Evolutionary conservation across 2,329 filamentous ascomycete genomes (phyloP).

Genomic region (Scopulariopsis brevicaulis): DNA sequence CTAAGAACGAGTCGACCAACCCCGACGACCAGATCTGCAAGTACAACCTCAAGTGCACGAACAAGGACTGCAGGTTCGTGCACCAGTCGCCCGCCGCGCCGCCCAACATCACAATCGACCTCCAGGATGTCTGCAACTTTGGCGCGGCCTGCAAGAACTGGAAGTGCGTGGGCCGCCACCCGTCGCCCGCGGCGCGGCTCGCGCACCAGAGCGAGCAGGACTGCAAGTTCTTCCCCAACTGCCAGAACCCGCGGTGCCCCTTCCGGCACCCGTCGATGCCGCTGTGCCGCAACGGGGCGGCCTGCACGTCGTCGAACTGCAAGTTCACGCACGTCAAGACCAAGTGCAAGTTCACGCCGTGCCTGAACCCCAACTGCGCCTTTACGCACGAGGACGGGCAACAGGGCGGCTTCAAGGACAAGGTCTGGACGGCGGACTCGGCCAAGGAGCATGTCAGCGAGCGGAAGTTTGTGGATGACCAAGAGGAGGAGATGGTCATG

Average conservation of each 20-base stretch:
- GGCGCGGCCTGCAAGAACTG: conserved; percentile 90
- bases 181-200: conserved; percentile 72
- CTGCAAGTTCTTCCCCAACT: conserved; percentile 87
- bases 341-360: conserved; percentile 84
- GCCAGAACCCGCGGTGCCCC: conserved; percentile 74
- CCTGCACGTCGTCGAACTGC: conserved; percentile 72
- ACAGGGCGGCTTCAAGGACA: conserved; percentile 72
- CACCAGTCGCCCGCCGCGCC: conserved; percentile 90
- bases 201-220: conserved; percentile 75
- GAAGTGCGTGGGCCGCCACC: conserved; percentile 87
- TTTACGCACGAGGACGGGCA: conserved; percentile 92
- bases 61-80: conserved; percentile 82
- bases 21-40: conserved; percentile 68
- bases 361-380: conserved; percentile 74
- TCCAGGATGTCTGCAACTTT: conserved; percentile 70
- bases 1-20: conserved; percentile 40
- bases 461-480: conserved; percentile 72
- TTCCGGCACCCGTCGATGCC: conserved; percentile 86
- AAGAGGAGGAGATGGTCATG: conserved; percentile 61
- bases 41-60: conserved; percentile 81
- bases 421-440: conserved; percentile 70
- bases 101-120: conserved; percentile 64
- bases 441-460: conserved; percentile 66
- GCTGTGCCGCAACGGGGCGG: conserved; percentile 80
- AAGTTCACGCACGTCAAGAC: conserved; percentile 81